Evolutionary conservation across 768 basidiomycete genomes (phyloP).

Genomic region (Kwoniella botswanensis): DNA sequence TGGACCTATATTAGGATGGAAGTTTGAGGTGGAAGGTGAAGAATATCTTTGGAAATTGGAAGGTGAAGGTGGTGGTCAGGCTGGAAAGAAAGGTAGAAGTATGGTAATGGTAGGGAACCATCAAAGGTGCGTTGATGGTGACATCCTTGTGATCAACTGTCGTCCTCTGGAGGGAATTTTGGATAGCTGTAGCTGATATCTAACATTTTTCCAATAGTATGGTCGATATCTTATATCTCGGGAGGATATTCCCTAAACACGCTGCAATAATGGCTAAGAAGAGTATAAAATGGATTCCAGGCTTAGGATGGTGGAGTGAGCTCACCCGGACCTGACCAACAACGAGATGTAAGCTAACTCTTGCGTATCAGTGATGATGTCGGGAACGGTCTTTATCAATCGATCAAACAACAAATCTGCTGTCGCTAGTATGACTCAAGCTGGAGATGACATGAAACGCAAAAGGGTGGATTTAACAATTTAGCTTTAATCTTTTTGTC

Average conservation of each 20-base stretch:
- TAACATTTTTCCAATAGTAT: conserved; percentile 38
- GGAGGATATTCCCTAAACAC: conserved; percentile 78
- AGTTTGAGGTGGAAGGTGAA: conserved; percentile 81
- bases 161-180: background rate
- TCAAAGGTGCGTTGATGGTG: conserved; percentile 65
- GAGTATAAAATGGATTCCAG: conserved; percentile 77
- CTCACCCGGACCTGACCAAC: background rate
- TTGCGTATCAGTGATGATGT: conserved; percentile 66
- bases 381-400: conserved; percentile 91
- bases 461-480: conserved; percentile 47
- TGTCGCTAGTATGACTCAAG: conserved; percentile 73
- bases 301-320: conserved; percentile 77
- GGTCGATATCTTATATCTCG: conserved; percentile 69
- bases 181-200: conserved; percentile 37
- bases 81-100: conserved; percentile 63
- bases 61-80: conserved; percentile 33
- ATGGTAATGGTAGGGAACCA: conserved; percentile 84
- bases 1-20: conserved; percentile 69
- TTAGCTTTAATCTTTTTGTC: background rate
- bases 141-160: too few relatives aligned
- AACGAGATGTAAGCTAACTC: background rate
- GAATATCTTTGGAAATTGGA: conserved; percentile 66
- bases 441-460: conserved; percentile 76
- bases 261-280: conserved; percentile 92
- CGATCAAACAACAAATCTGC: conserved; percentile 76